Conservation (phyloP, 805 yeast species). For the Ogataea ramenticola region DNA sequence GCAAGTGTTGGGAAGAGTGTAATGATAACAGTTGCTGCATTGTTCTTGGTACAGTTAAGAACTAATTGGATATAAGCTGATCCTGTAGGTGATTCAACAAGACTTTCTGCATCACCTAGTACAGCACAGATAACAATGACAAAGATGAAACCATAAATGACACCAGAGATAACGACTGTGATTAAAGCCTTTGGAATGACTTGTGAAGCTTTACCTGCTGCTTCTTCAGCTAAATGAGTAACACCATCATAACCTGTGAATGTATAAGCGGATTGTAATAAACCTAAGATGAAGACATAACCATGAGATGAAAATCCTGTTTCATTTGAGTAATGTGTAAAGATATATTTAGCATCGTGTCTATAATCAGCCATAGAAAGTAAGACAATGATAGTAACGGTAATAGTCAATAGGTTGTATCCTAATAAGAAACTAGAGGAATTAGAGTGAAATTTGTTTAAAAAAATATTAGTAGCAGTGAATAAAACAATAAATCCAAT, state of each 20-base stretch:
- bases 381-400: conserved; percentile 13
- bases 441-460: conserved; percentile 17
- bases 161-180: conserved; percentile 20
- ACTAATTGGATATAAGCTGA: conserved; percentile 19
- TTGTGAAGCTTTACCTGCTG: conserved; percentile 19
- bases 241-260: conserved; percentile 29
- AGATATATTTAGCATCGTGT: conserved; percentile 17
- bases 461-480: conserved; percentile 14
- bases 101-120: conserved; percentile 10
- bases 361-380: conserved; percentile 16
- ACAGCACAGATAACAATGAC: conserved; percentile 26
- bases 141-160: conserved; percentile 24
- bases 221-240: conserved; percentile 29
- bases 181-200: conserved; percentile 28
- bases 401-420: conserved; percentile 13
- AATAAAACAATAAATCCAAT: conserved; percentile 18
- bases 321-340: conserved; percentile 16
- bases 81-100: conserved; percentile 15
- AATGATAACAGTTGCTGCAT: conserved; percentile 21
- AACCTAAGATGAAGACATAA: conserved; percentile 20
- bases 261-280: conserved; percentile 19
- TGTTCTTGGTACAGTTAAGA: conserved; percentile 18
- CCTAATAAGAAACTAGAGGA: conserved; percentile 12
- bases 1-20: conserved; percentile 16
- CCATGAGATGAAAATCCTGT: conserved; percentile 19